Evolutionary conservation across 495 filamentous ascomycete genomes (phyloP).

Genomic region (Eremomyces bilateralis): DNA sequence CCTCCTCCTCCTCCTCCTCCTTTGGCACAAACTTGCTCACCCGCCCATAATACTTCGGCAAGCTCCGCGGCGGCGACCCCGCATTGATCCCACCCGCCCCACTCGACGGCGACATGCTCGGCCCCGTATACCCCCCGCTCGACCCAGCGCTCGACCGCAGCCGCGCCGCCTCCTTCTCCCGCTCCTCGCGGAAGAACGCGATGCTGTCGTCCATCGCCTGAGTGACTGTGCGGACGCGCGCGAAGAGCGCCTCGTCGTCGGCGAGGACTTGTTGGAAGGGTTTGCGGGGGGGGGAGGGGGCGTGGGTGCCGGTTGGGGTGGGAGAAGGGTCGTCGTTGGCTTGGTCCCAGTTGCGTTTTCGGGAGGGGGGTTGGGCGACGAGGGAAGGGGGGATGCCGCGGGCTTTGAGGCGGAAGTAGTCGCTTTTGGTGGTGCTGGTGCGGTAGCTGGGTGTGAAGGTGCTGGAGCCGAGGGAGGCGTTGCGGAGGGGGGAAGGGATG

Average conservation of each 20-base stretch:
- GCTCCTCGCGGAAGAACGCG: slow-evolving; percentile 1
- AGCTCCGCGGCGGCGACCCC: background rate
- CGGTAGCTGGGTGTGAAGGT: no score
- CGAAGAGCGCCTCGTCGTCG: slow-evolving; percentile 16
- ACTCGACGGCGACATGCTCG: background rate
- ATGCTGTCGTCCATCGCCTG: slow-evolving; percentile 9
- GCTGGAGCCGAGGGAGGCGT: no score
- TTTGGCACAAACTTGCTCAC: slow-evolving; percentile 15
- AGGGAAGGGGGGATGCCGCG: no score
- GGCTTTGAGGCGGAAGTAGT: slow-evolving; percentile 26
- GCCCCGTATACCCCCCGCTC: background rate
- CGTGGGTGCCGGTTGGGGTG: background rate
- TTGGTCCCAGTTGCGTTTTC: slow-evolving; percentile 7
- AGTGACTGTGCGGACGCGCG: slow-evolving; percentile 8
- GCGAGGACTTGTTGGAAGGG: background rate
- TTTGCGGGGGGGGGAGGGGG: background rate
- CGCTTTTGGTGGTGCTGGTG: slow-evolving; percentile 20
- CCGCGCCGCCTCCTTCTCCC: slow-evolving; percentile 2
- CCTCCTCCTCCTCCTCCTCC: slow-evolving; percentile 5
- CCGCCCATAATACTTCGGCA: slow-evolving; percentile 11
- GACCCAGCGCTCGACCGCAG: background rate
- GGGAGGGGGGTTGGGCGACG: slow-evolving; percentile 9
- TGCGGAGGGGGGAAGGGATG: no score
- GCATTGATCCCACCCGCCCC: background rate
- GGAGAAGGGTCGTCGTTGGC: slow-evolving; percentile 3